phyloP scores from a whole-genome alignment of 768 basidiomycete genomes.

The button mushroom (Agaricus bisporus) region DNA sequence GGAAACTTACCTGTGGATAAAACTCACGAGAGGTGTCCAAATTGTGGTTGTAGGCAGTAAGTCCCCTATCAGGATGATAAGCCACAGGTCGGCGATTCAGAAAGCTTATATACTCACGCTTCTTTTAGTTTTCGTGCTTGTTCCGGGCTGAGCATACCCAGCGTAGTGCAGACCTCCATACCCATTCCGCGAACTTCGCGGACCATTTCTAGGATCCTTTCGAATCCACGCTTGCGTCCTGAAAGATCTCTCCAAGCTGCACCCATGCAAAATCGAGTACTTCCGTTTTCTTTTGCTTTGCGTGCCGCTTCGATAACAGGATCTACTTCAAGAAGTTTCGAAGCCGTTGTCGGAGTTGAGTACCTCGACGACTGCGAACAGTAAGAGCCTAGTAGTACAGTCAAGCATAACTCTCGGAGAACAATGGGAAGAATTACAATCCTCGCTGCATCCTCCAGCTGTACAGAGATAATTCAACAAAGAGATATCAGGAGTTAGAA shows the following conservation, averaged over 20 bases:
- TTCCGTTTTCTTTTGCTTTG: conserved; percentile 93
- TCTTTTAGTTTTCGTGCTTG: conserved; percentile 90
- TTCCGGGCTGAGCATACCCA: conserved; percentile 93
- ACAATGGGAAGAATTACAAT: conserved; percentile 52
- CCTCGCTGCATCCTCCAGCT: conserved; percentile 96
- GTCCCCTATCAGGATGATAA: conserved; percentile 44
- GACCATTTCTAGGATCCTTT: conserved; percentile 91
- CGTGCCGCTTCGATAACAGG: conserved; percentile 91
- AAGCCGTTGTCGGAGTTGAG: conserved; percentile 83
- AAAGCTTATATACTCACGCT: conserved; percentile 52
- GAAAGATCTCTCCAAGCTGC: conserved; percentile 96
- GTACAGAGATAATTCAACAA: conserved; percentile 10
- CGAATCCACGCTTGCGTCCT: conserved; percentile 90
- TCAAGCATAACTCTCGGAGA: background rate
- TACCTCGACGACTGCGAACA: conserved; percentile 98
- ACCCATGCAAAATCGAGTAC: conserved; percentile 98
- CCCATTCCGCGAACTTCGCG: conserved; percentile 86
- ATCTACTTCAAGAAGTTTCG: conserved; percentile 79
- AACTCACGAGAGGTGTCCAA: conserved; percentile 96
- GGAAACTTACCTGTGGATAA: conserved; percentile 70
- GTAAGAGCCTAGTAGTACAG: conserved; percentile 65
- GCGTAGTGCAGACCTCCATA: conserved; percentile 99
- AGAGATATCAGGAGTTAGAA: conserved; percentile 18
- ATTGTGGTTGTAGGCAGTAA: conserved; percentile 99
- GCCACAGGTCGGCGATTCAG: background rate